Evolutionary conservation across 768 basidiomycete species (phyloP).

Genomic region (Boletus huronensis): DNA sequence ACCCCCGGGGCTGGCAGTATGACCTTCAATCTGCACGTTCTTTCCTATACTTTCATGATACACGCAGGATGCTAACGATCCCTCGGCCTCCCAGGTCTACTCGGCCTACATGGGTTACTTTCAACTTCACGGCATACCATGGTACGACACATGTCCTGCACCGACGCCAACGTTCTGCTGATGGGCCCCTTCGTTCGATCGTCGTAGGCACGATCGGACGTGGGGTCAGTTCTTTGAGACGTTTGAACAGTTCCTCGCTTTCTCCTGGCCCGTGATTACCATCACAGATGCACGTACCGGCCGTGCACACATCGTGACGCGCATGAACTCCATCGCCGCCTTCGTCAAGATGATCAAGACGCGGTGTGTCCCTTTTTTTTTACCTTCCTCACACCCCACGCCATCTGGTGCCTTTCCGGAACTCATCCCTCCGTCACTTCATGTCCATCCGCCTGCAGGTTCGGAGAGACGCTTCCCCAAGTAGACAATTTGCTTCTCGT

Average conservation of each 20-base stretch:
- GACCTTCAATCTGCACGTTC: slow-evolving; percentile 70
- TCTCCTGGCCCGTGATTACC: slow-evolving; percentile 80
- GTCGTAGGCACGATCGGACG: slow-evolving; percentile 66
- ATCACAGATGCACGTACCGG: slow-evolving; percentile 72
- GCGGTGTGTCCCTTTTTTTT: slow-evolving; percentile 38
- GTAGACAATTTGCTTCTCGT: slow-evolving; percentile 71
- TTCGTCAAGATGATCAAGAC: slow-evolving; percentile 87
- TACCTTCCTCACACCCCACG: not conserved
- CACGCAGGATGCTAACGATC: not conserved
- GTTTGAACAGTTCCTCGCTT: slow-evolving; percentile 75
- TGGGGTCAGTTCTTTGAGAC: slow-evolving; percentile 79
- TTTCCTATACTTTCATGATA: not conserved
- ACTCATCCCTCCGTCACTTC: not conserved
- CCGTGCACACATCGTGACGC: slow-evolving; percentile 76
- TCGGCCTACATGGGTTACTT: slow-evolving; percentile 79
- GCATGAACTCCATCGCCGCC: slow-evolving; percentile 62
- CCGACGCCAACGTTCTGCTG: not conserved
- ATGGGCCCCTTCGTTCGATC: not conserved
- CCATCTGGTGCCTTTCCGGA: not conserved
- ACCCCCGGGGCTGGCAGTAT: slow-evolving; percentile 75
- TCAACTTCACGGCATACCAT: slow-evolving; percentile 63
- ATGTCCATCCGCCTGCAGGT: slow-evolving; percentile 34
- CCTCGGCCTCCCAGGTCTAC: slow-evolving; percentile 45
- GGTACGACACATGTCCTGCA: slow-evolving; percentile 37
- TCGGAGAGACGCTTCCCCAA: slow-evolving; percentile 70